Conservation (phyloP, 1,284 basidiomycete genomes). For the Irpex lacteus region DNA sequence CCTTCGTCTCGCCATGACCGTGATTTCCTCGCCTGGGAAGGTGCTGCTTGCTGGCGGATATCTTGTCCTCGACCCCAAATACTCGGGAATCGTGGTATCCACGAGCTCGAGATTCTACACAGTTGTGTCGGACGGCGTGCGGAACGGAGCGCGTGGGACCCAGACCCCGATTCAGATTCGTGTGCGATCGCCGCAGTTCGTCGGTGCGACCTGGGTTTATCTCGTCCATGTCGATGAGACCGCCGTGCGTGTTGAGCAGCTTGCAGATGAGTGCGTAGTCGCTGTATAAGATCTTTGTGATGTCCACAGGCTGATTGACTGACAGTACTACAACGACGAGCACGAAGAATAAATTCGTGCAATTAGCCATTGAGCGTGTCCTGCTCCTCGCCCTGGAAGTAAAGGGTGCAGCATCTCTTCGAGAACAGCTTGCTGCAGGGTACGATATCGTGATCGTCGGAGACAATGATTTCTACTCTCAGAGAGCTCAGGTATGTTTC, state of each 20-base stretch:
- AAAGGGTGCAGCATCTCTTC: slow-evolving; percentile 44
- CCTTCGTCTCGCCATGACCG: slow-evolving; percentile 32
- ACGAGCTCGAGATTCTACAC: slow-evolving; percentile 95
- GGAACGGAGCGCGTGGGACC: background rate
- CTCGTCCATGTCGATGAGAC: slow-evolving; percentile 41
- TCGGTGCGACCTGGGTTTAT: slow-evolving; percentile 80
- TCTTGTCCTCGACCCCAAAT: slow-evolving; percentile 84
- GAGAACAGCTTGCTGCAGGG: slow-evolving; percentile 45
- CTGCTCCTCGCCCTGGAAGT: slow-evolving; percentile 65
- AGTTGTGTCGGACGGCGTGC: slow-evolving; percentile 32
- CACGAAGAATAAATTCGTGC: slow-evolving; percentile 86
- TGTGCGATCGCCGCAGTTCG: slow-evolving; percentile 91
- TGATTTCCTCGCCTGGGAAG: slow-evolving; percentile 93
- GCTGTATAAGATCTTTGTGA: background rate
- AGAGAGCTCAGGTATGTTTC: slow-evolving; percentile 71
- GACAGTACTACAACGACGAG: background rate
- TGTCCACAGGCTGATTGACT: background rate
- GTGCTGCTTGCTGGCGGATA: slow-evolving; percentile 94
- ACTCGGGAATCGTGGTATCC: slow-evolving; percentile 84
- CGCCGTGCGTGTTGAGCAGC: slow-evolving; percentile 43
- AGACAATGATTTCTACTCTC: slow-evolving; percentile 98
- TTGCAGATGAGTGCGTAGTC: slow-evolving; percentile 30
- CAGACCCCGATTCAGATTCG: slow-evolving; percentile 42
- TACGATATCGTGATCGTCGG: slow-evolving; percentile 83
- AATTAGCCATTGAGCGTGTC: slow-evolving; percentile 80